Evolutionary conservation across 768 basidiomycete species (phyloP), one percentile per base, ranked within the genome.

Genomic region (Termitomyces sp.): DNA sequence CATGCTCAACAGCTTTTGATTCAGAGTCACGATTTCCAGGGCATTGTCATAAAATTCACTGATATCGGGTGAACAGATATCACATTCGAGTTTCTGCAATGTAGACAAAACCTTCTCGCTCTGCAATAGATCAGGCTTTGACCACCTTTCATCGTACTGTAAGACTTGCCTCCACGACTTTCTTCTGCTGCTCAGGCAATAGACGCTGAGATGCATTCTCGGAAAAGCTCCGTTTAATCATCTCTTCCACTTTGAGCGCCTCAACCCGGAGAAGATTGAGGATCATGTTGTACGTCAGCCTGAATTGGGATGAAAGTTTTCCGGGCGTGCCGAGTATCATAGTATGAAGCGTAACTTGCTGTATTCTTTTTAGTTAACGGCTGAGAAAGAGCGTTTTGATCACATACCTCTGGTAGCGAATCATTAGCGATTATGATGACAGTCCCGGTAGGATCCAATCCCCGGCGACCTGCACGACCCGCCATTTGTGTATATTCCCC

Each of bases 401-500:
- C 41, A 59, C 64, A 51, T 71, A 94, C 95, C 68, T 97, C 93
- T 20, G 97, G 96, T 10, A 97, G 71, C 32, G 89, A 83, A 63
- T 94, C 91, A 61, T 87, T 87, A 0, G 86, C 85, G 51, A 92
- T 81, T 55, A 99, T 91, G 65, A 99, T 87, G 10, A 99, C 97
- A 0, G 95, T 97, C 40, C 97, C 97, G 0, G 95, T 98, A 5
- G 89, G 77, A 70, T 99, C 97, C 32, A 99, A 77, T 12, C 97
- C 97, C 70, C 97, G 89, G 36, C 97, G 87, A 26, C 97, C 97
- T 16, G 97, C 97, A 64, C 97, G 89, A 5, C 97, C 97, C 8
- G 97, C 95, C 97, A 99, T 99, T 68, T 99, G 97, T 0, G 96
- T 99, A 69, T 98, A 98, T 73, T 95, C 94, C 43, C 92, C 95